Percentiles rank a stretch among this genome's conserved stretches.
These are phyloP conservation scores for Marsdenia floribunda DNA, from an alignment of 257 asterid genomes.

Conservation along the genomic window DNA sequence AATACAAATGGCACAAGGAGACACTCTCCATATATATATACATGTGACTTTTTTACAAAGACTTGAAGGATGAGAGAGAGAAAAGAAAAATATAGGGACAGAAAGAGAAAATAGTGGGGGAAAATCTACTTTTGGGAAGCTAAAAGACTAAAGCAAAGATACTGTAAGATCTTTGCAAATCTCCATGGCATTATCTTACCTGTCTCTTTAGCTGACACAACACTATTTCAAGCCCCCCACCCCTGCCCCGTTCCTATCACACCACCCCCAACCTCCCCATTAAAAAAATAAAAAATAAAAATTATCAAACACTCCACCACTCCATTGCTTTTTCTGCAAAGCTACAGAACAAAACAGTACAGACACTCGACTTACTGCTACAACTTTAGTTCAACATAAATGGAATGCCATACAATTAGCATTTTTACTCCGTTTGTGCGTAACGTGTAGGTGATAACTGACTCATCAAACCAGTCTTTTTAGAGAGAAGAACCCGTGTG, in stretches of 20 bases:
- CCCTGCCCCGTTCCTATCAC: too few relatives aligned
- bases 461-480: not conserved
- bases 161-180: conserved; percentile 64
- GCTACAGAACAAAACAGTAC: conserved; percentile 3
- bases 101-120: conserved; percentile 41
- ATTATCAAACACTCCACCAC: too few relatives aligned
- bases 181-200: conserved; percentile 59
- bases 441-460: conserved; percentile 7
- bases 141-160: conserved; percentile 46
- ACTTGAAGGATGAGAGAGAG: not conserved
- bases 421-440: conserved; percentile 3
- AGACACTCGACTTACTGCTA: not conserved
- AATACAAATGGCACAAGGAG: not conserved
- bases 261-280: too few relatives aligned
- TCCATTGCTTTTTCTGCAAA: not conserved
- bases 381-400: not conserved
- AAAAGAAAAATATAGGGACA: not conserved
- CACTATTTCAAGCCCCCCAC: not conserved
- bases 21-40: not conserved
- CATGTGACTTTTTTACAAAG: not conserved
- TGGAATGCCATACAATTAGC: conserved; percentile 11
- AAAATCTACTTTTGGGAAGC: conserved; percentile 49
- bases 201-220: conserved; percentile 56
- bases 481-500: not conserved
- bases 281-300: too few relatives aligned